Evolutionary conservation across 257 asterid species (phyloP).

Genomic region (Eucommia ulmoides): DNA sequence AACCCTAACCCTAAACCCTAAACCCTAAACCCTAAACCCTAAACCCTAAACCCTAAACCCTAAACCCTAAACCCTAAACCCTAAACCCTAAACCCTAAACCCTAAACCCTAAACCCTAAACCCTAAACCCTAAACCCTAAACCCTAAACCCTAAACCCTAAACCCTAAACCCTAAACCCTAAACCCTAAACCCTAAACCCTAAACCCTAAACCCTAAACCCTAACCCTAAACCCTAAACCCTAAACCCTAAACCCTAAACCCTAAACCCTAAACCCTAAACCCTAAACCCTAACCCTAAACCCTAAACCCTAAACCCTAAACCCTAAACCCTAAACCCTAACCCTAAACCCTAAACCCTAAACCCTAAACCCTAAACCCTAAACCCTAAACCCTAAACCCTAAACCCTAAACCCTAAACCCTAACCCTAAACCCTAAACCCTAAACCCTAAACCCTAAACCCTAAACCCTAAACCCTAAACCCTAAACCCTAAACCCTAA

Average conservation of each 20-base stretch:
- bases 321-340: no score
- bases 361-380: slow-evolving; percentile 5
- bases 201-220: slow-evolving; percentile 13
- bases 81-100: slow-evolving; percentile 9
- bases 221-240: slow-evolving; percentile 6
- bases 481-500: slow-evolving; percentile 4
- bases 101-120: slow-evolving; percentile 10
- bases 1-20: slow-evolving; percentile 20
- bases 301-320: slow-evolving; percentile 15
- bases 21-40: slow-evolving; percentile 13
- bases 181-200: slow-evolving; percentile 12
- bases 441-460: slow-evolving; percentile 10
- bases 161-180: slow-evolving; percentile 13
- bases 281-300: slow-evolving; percentile 9
- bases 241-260: slow-evolving; percentile 8
- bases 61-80: slow-evolving; percentile 10
- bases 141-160: slow-evolving; percentile 15
- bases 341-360: slow-evolving; percentile 14
- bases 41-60: slow-evolving; percentile 12
- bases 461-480: slow-evolving; percentile 7
- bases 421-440: slow-evolving; percentile 8
- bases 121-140: slow-evolving; percentile 14
- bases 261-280: slow-evolving; percentile 5
- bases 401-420: slow-evolving; percentile 13
- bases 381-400: slow-evolving; percentile 17